Evolutionary conservation across 768 basidiomycete species (phyloP).

Genomic region (Lentinula boryana): DNA sequence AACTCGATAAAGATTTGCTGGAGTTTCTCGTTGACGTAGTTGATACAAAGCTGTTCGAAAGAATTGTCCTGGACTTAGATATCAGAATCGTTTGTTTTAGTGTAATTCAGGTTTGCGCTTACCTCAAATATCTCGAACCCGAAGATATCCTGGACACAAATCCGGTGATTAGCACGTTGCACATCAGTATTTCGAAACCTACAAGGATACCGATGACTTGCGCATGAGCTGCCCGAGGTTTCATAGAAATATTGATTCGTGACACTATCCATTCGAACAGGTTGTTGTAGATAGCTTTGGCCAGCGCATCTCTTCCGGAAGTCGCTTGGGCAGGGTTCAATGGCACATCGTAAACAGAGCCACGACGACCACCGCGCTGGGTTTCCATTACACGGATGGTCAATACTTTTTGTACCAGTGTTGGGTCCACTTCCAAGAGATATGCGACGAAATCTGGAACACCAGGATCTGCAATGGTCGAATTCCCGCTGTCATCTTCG

Average conservation of each 20-base stretch:
- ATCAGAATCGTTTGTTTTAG: not conserved
- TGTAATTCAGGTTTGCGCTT: conserved; percentile 8
- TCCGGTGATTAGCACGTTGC: not conserved
- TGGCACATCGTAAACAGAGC: conserved; percentile 96
- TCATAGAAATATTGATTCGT: conserved; percentile 94
- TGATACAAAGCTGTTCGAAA: conserved; percentile 98
- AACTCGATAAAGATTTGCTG: conserved; percentile 99
- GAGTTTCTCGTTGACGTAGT: conserved; percentile 99
- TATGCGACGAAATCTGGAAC: conserved; percentile 97
- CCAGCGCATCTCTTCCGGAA: conserved; percentile 84
- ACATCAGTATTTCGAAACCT: conserved; percentile 15
- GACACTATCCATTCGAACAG: conserved; percentile 99
- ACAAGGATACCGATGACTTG: conserved; percentile 93
- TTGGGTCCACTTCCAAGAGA: conserved; percentile 82
- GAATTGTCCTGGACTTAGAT: conserved; percentile 68
- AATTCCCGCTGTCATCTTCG: conserved; percentile 88
- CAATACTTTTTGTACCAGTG: conserved; percentile 80
- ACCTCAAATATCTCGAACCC: conserved; percentile 99
- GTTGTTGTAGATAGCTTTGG: conserved; percentile 98
- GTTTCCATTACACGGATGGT: conserved; percentile 89
- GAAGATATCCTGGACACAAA: conserved; percentile 75
- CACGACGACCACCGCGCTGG: conserved; percentile 83
- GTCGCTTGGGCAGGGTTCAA: conserved; percentile 87
- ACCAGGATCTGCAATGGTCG: conserved; percentile 68
- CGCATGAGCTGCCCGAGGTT: conserved; percentile 62